Percentiles rank a stretch among this genome's conserved stretches.
Conservation (phyloP, 495 filamentous ascomycete genomes). For the Aspergillus nanangensis region DNA sequence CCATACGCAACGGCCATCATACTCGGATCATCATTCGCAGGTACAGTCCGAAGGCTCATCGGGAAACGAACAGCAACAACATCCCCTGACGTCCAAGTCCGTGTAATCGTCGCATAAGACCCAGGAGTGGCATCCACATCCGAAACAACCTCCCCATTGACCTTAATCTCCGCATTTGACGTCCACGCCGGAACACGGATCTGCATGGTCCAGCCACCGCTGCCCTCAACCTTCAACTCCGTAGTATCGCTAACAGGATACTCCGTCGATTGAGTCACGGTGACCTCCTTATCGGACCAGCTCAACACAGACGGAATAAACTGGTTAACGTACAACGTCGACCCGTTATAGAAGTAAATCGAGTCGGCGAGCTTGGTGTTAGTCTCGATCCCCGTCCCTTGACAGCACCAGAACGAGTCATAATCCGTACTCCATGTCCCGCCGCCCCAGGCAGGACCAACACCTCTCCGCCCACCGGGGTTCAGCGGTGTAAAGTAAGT, state of each 20-base stretch:
- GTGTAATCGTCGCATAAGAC: background rate
- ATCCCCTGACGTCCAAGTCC: background rate
- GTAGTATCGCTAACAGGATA: background rate
- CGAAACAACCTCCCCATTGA: background rate
- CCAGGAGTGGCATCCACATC: background rate
- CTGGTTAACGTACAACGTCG: background rate
- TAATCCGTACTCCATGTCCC: background rate
- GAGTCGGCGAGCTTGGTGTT: background rate
- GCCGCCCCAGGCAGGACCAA: slow-evolving; percentile 1
- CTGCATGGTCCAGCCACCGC: background rate
- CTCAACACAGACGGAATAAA: background rate
- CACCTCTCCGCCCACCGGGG: background rate
- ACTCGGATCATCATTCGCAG: background rate
- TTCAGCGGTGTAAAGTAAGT: slow-evolving; percentile 1
- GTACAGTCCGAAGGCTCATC: background rate
- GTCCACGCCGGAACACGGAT: background rate
- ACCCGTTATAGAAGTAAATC: background rate
- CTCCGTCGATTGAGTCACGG: background rate
- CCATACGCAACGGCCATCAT: background rate
- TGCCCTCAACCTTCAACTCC: background rate
- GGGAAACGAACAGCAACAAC: background rate
- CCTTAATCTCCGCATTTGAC: background rate
- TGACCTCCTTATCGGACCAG: background rate
- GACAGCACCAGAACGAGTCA: slow-evolving; percentile 1
- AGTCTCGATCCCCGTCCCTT: background rate